Evolutionary conservation across 352 stramenopile genomes (phyloP).

Genomic region (Globisporangium paddicum): DNA sequence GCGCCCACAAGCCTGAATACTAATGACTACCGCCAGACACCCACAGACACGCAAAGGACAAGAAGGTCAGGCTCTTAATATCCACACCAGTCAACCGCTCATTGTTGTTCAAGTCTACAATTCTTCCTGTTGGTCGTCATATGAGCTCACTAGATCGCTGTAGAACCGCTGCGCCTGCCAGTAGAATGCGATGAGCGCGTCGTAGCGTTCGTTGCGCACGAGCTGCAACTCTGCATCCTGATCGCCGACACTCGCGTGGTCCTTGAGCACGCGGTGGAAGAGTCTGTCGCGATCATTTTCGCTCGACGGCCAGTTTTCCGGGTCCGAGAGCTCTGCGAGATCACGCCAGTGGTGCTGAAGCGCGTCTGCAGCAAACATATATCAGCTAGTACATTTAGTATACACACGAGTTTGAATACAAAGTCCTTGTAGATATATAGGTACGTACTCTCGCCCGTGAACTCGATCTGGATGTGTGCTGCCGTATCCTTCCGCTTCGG

Average conservation of each 20-base stretch:
- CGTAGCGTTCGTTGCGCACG: constrained; percentile 41
- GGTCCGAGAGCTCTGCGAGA: constrained; percentile 38
- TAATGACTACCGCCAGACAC: no score
- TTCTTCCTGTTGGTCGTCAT: neutral
- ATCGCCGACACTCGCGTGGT: constrained; percentile 38
- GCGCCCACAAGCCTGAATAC: constrained; percentile 51
- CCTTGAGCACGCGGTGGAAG: constrained; percentile 73
- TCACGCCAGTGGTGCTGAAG: constrained; percentile 62
- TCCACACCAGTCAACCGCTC: neutral
- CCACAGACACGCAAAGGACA: neutral
- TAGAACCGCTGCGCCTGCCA: constrained; percentile 33
- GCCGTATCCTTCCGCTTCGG: constrained; percentile 11
- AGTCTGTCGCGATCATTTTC: constrained; percentile 40
- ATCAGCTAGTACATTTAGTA: neutral
- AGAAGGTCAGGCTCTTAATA: neutral
- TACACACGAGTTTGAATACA: no score
- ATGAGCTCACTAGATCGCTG: neutral
- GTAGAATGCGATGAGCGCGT: constrained; percentile 42
- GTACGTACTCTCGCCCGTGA: constrained; percentile 56
- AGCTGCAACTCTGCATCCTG: constrained; percentile 40
- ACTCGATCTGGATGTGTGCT: constrained; percentile 51
- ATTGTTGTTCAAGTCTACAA: neutral
- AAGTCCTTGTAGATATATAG: neutral
- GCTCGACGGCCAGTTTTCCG: constrained; percentile 47
- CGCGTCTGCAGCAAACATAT: constrained; percentile 26